Evolutionary conservation across 768 basidiomycete species (phyloP), one percentile per base, ranked within the genome.

Genomic region (Trametopsis cervina): DNA sequence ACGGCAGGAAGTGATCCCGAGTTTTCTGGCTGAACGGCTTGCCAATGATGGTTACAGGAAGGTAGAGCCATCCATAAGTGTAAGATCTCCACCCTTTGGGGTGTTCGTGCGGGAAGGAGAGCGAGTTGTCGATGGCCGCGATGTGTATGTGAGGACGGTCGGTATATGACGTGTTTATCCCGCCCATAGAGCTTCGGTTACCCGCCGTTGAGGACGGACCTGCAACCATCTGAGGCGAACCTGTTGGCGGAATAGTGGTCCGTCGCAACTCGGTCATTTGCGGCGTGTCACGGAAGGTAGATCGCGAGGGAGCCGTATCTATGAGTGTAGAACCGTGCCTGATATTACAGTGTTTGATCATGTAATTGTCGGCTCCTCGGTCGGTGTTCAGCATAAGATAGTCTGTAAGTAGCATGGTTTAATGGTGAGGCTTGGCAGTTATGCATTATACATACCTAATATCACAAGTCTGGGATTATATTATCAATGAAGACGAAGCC

Each of bases 331-430:
- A 89, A 54, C 89, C 87, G 49, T 86, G 85, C 35, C 79, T 81
- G 38, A 77, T 83, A 66, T 88, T 85, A 61, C 89, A 91, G 60
- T 83, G 89, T 63, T 89, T 91, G 66, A 92, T 85, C 89, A 92
- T 92, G 65, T 87, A 92, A 63, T 91, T 90, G 69, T 91, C 89
- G 1, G 88, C 83, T 15, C 80, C 84, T 43, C 90, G 80, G 61
- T 92, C 91, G 17, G 92, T 94, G 63, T 93, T 94, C 44, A 90
- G 79, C 85, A 94, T 94, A 38, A 95, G 72, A 66, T 86, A 91
- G 65, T 94, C 90, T 87, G 43, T 20, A 38, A 12, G 36, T 37
- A n/a, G n/a, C n/a, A n/a, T n/a, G n/a, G n/a, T n/a, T n/a, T n/a
- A n/a, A n/a, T n/a, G n/a, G n/a, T n/a, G n/a, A n/a, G n/a, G n/a